A percentile compares a stretch with the other conserved stretches of the same genome.
These are phyloP conservation scores for Trypanosoma rangeli DNA, from an alignment of 208 protist species.

Conservation along the genomic window DNA sequence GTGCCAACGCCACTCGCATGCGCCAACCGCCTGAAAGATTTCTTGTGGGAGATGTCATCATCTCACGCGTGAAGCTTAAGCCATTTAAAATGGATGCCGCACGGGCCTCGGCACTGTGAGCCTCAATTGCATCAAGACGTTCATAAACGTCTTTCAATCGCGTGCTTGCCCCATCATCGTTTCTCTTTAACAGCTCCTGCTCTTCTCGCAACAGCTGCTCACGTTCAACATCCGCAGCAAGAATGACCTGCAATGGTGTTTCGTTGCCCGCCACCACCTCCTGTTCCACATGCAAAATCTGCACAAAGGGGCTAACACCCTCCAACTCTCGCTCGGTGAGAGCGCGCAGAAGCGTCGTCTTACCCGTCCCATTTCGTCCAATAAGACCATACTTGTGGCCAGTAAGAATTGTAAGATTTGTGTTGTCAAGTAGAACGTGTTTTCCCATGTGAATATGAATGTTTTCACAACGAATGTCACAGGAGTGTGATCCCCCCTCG, in stretches of 20 bases:
- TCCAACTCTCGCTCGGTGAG: slow-evolving; percentile 92
- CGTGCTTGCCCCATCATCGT: slow-evolving; percentile 68
- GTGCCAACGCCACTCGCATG: slow-evolving; percentile 97
- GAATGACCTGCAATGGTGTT: slow-evolving; percentile 90
- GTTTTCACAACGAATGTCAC: slow-evolving; percentile 83
- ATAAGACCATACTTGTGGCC: slow-evolving; percentile 96
- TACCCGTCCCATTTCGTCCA: slow-evolving; percentile 94
- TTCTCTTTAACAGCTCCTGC: slow-evolving; percentile 84
- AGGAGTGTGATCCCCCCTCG: slow-evolving; percentile 73
- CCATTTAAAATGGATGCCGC: slow-evolving; percentile 88
- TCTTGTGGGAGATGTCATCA: slow-evolving; percentile 91
- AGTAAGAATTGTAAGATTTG: slow-evolving; percentile 76
- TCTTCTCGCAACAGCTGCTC: slow-evolving; percentile 90
- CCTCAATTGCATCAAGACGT: slow-evolving; percentile 94
- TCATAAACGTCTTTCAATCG: slow-evolving; percentile 95
- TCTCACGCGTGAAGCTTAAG: slow-evolving; percentile 94
- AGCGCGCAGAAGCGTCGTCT: slow-evolving; percentile 95
- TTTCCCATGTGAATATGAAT: slow-evolving; percentile 92
- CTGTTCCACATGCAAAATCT: slow-evolving; percentile 98
- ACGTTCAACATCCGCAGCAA: slow-evolving; percentile 92
- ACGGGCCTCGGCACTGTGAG: slow-evolving; percentile 91
- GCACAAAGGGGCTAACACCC: slow-evolving; percentile 94
- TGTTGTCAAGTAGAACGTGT: slow-evolving; percentile 77
- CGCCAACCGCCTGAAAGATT: slow-evolving; percentile 95
- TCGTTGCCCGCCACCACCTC: slow-evolving; percentile 89